Percentiles rank a stretch among this genome's conserved stretches.
phyloP scores from a whole-genome alignment of 2,329 filamentous ascomycete genomes.

The Claviceps sp. region DNA sequence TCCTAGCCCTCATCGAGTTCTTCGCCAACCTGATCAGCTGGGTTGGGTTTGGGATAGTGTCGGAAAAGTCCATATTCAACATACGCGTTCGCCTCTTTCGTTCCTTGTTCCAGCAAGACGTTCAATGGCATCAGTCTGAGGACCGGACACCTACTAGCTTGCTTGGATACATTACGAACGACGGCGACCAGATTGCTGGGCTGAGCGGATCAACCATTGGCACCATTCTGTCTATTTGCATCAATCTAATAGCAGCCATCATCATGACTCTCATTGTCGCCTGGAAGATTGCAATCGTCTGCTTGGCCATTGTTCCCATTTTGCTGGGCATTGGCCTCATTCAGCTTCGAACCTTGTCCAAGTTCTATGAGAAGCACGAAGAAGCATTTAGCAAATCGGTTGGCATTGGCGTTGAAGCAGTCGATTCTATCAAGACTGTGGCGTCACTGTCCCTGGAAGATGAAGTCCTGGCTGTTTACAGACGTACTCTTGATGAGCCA shows the following conservation, averaged over 20 bases:
- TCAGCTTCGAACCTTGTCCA: conserved; percentile 48
- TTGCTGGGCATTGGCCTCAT: conserved; percentile 57
- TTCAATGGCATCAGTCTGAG: conserved; percentile 58
- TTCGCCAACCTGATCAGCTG: conserved; percentile 39
- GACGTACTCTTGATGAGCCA: conserved; percentile 32
- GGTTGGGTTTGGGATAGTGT: conserved; percentile 32
- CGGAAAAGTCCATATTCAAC: conserved; percentile 51
- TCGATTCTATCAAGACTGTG: conserved; percentile 51
- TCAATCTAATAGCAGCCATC: conserved; percentile 56
- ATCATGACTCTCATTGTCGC: conserved; percentile 57
- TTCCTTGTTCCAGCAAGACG: conserved; percentile 50
- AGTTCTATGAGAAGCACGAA: conserved; percentile 49
- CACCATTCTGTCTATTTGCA: conserved; percentile 51
- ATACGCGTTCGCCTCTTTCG: conserved; percentile 51
- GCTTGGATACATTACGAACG: conserved; percentile 55
- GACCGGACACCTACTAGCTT: conserved; percentile 47
- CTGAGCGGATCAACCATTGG: conserved; percentile 60
- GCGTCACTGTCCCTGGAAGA: conserved; percentile 40
- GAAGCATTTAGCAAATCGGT: conserved; percentile 51
- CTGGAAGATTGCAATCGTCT: conserved; percentile 66
- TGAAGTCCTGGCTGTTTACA: conserved; percentile 40
- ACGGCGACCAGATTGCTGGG: conserved; percentile 52
- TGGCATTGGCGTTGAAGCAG: conserved; percentile 52
- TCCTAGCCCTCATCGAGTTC: conserved; percentile 31
- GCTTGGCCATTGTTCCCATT: conserved; percentile 53